These are phyloP conservation scores for Phytophthora cryptogea DNA, from an alignment of 352 stramenopile genomes.

Conservation along the genomic window DNA sequence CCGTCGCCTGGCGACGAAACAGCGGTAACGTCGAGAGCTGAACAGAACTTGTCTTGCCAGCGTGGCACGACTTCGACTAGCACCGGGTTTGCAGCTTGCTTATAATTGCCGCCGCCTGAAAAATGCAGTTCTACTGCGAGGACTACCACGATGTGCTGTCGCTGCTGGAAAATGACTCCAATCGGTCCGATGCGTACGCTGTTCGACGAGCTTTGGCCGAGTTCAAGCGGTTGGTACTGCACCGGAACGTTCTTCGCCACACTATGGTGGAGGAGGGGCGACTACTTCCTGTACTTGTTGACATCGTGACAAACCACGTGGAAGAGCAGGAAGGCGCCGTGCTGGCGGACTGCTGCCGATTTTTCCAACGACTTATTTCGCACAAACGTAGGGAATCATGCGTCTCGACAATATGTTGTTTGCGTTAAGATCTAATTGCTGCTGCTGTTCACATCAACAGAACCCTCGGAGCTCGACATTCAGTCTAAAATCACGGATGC, in stretches of 20 bases:
- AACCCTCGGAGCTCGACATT: conserved; percentile 55
- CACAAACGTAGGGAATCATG: conserved; percentile 43
- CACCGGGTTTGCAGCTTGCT: too few species aligned
- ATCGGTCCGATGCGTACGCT: conserved; percentile 44
- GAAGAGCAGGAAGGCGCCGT: conserved; percentile 38
- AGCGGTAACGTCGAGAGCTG: conserved; percentile 28
- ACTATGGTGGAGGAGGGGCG: conserved; percentile 39
- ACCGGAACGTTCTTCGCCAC: conserved; percentile 27
- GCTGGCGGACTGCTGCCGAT: conserved; percentile 44
- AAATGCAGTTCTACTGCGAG: conserved; percentile 70
- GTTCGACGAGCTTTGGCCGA: conserved; percentile 63
- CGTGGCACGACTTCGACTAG: too few species aligned
- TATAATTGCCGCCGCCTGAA: not conserved
- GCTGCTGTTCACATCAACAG: conserved; percentile 14
- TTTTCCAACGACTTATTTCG: conserved; percentile 53
- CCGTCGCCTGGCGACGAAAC: conserved; percentile 18
- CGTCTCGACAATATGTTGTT: not conserved
- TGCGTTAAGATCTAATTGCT: not conserved
- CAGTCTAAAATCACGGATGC: conserved; percentile 58
- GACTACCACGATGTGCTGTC: conserved; percentile 40
- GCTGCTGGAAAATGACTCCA: conserved; percentile 30
- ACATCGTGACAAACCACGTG: conserved; percentile 36
- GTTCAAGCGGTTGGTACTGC: conserved; percentile 51
- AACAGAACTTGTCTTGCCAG: too few species aligned
- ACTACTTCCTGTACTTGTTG: conserved; percentile 37